Evolutionary conservation across 176 grass and related monocot genomes (phyloP), one percentile per base, ranked within the genome.

Genomic region (Eragrostis nindensis): DNA sequence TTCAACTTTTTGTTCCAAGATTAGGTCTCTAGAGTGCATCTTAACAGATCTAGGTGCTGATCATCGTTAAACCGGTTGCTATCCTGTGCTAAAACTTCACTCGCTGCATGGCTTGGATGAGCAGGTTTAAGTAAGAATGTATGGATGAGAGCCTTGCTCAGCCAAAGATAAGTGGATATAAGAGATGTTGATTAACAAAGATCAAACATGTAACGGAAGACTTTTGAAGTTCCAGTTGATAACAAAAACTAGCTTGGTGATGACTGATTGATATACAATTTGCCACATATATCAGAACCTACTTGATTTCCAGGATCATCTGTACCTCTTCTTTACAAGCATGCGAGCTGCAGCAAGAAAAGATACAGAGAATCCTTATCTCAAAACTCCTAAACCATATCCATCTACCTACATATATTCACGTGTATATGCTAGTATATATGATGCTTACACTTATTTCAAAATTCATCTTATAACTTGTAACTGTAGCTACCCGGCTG

Each of bases 281-380:
- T 68, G 40, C 9, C 11, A 60, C 21, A 43, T 46, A 46, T 29
- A 11, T 44, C 32, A 68, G 9, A 17, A 11, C 5, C 4, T 87
- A 9, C 2, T 82, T 91, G 57, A 68, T 85, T 78, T 83, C 62
- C 68, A 86, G 43, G 70, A 71, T 52, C 72, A 87, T 90, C 80
- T 89, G 61, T 78, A 55, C 41, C 66, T 69, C 55, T 80, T 87
- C 66, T 86, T 86, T 73, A 52, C 66, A 92, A 17, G 21, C 55
- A 77, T 68, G 55, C 56, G 6, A 38, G 39, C 32, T 4, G 32
- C 12, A 86, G 45, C 43, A 84, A 88, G 70, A 89, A 83, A 84
- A 62, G 53, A 57, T 81, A 17, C 72, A 86, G 79, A 90, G 49
- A 80, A 86, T 71, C 71, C 64, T 44, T 16, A 59, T 82, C 59